These are phyloP conservation scores for Aspergillus bridgeri DNA, from an alignment of 495 filamentous ascomycete genomes.

Conservation along the genomic window DNA sequence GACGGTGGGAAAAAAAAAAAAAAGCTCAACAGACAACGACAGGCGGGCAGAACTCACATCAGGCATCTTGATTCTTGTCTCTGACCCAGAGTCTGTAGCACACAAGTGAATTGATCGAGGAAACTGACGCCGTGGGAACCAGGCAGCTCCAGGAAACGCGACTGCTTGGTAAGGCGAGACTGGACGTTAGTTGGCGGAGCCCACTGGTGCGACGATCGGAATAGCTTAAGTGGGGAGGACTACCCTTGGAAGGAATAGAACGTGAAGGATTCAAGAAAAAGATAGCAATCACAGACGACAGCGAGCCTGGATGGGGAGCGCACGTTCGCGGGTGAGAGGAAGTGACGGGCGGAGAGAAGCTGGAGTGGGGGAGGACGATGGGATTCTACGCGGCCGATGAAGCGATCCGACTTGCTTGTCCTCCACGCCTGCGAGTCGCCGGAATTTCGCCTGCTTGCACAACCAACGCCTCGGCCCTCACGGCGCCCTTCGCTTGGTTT, in stretches of 20 bases:
- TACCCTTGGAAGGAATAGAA: neutral
- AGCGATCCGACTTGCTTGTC: constrained; percentile 1
- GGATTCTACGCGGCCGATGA: constrained; percentile 1
- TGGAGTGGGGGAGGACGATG: constrained; percentile 9
- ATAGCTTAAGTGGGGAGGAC: neutral
- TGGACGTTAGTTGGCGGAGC: neutral
- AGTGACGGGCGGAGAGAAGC: constrained; percentile 14
- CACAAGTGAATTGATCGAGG: neutral
- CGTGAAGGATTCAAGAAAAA: neutral
- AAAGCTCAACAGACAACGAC: neutral
- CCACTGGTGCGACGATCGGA: neutral
- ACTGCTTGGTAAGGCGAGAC: constrained; percentile 4
- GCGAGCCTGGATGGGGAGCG: neutral
- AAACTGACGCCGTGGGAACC: neutral
- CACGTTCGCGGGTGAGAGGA: constrained; percentile 1
- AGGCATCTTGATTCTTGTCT: constrained; percentile 34
- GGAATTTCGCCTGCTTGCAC: neutral
- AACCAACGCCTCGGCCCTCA: neutral
- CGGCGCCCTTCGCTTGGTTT: neutral
- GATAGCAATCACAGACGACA: neutral
- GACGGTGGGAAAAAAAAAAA: no score
- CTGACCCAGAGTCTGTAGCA: neutral
- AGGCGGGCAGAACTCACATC: constrained; percentile 34
- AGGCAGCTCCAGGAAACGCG: neutral
- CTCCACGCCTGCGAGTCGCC: neutral